Percentiles rank a stretch among this genome's conserved stretches.
Evolutionary conservation across 1,139 yeast species (phyloP).

Genomic region (Hanseniaspora gamundiae): DNA sequence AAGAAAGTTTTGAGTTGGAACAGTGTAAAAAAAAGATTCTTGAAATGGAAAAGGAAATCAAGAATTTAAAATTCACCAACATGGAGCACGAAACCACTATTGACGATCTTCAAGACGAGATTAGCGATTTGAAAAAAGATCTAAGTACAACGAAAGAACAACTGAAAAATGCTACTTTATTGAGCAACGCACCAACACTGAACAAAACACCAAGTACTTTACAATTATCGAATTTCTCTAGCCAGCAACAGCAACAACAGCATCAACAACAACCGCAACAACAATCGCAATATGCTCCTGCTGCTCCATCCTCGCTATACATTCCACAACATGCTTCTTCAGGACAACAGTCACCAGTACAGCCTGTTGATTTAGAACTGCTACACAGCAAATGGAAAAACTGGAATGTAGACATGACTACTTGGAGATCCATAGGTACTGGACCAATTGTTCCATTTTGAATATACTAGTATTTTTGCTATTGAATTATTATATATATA

Average conservation of each 20-base stretch:
- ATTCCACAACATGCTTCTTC: not conserved
- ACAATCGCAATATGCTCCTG: not conserved
- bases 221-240: not conserved
- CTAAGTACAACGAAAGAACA: conserved; percentile 22
- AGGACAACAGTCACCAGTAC: conserved; percentile 3
- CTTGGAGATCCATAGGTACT: conserved; percentile 58
- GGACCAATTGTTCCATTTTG: conserved; percentile 47
- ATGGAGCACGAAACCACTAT: conserved; percentile 38
- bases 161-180: not conserved
- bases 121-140: conserved; percentile 24
- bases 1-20: conserved; percentile 15
- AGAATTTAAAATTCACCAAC: conserved; percentile 28
- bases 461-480: conserved; percentile 1
- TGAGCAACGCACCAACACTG: not conserved
- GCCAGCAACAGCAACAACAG: not conserved
- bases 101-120: conserved; percentile 26
- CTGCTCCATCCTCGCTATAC: not conserved
- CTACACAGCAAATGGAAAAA: conserved; percentile 50
- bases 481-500: not conserved
- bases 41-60: conserved; percentile 23
- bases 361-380: not conserved
- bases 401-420: conserved; percentile 80
- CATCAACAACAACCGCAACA: conserved; percentile 5
- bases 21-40: conserved; percentile 20
- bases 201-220: not conserved